Base-by-base conservation (phyloP, 345 rosid genomes). In the Lagerstroemia speciosa region DNA sequence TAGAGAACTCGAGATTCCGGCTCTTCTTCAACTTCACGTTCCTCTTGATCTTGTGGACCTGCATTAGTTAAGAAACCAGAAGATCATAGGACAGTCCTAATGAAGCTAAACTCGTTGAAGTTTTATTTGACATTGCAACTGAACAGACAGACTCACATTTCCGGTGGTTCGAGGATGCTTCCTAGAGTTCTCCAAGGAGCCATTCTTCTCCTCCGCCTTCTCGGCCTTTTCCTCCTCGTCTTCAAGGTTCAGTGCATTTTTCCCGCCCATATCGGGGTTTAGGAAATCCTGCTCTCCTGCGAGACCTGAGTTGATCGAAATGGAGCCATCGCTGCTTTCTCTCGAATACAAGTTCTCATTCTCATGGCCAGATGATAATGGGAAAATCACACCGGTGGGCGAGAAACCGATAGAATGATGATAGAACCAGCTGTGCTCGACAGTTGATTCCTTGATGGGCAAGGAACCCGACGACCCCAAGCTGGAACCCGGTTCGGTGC, bases 1-100 rank as follows among this genome's bases (percentile, higher is more conserved):
- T 38, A 14, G 75, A 41, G 12, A 75, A 52, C 8, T 27, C 77
- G 50, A 43, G 15, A 50, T 69, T 78, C 66, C 78, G 82, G 53
- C 52, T 84, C 77, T 80, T 86, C 67, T 75, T 80, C 1, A 77
- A 34, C 77, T 78, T 85, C 20, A 34, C 72, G 66, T 77, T 85
- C 76, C 76, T 78, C 82, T 81, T 84, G 69, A 31, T 81, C 81
- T 83, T 86, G 67, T 74, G 79, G 30, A 63, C 77, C 89, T 72
- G 68, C 78, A 73, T 46, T 41, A 46, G 57, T 31, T 5, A n/a
- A 30, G 22, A 12, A 70, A 38, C 11, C 15, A 15, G 38, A 43
- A 43, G 15, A 43, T 43, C 61, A 55, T 26, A 55, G 26, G 61
- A 55, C 24, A 9, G 8, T 55, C 11, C 30, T 55, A 55, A 55